Evolutionary conservation across 345 rosid species (phyloP), one percentile per base, ranked within the genome.

Genomic region (Boechera divaricarpa): DNA sequence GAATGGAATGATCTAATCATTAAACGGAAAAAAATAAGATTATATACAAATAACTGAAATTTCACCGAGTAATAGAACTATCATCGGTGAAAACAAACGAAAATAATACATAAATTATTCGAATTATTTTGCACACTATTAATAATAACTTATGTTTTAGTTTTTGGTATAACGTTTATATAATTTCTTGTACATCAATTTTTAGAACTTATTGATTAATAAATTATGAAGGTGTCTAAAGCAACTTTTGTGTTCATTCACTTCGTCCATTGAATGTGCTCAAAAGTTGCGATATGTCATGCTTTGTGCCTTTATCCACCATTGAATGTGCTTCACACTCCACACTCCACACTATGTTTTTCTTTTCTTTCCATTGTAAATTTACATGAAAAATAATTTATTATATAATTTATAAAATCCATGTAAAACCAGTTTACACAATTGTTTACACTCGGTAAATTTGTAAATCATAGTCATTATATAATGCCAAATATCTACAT

Each of bases 251-350:
- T 53, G 64, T 53, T 61, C 10, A 68, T 69, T 55, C 53, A 65
- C 6, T 21, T 33, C 6, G 38, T 71, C 60, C 76, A 77, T 77
- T 71, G 77, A 77, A 71, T 48, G 61, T 64, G 67, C 42, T 38
- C 38, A 57, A 70, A 63, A 54, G 70, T 21, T 54, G 44, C 0
- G 18, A 68, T 54, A 62, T 5, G 58, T 77, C 64, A 52, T 70
- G 65, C 35, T 47, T 35, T 59, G 31, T 10, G 18, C 36, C 36
- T 70, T 51, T 51, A 32, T 54, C 70, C 44, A 70, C 60, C 66
- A 8, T 28, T 70, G 45, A 63, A 63, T 55, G 59, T 77, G 80
- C 57, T 61, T 61, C 33, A 31, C 33, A 31, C 1, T 33, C 36
- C 74, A 52, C 69, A 69, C 38, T 74, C n/a, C n/a, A n/a, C n/a